Evolutionary conservation across 1,284 basidiomycete genomes (phyloP).

Genomic region (Ustilago xerochloae): DNA sequence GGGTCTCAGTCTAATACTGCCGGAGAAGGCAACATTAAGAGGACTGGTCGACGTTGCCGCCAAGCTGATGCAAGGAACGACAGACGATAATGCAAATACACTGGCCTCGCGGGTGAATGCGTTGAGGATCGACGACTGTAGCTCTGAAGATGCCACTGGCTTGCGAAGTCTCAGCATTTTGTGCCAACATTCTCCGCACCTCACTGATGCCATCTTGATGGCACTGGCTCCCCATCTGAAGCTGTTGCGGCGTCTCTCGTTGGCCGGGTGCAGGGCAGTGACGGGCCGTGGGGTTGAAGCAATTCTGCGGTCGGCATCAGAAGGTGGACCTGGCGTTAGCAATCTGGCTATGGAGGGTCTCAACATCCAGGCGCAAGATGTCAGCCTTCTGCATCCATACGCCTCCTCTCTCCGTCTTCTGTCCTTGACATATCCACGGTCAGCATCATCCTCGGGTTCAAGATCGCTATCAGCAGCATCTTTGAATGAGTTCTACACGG

Average conservation of each 20-base stretch:
- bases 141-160: conserved; percentile 2
- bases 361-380: conserved; percentile 35
- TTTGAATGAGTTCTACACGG: conserved; percentile 41
- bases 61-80: conserved; percentile 11
- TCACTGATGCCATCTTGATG: conserved; percentile 50
- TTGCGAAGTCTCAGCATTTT: conserved; percentile 47
- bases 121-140: neutral
- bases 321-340: conserved; percentile 15
- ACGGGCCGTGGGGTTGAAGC: conserved; percentile 50
- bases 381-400: conserved; percentile 26
- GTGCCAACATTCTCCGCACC: conserved; percentile 52
- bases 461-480: conserved; percentile 26
- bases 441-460: conserved; percentile 34
- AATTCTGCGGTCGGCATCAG: conserved; percentile 33
- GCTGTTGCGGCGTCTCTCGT: conserved; percentile 43
- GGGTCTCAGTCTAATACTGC: conserved; percentile 39
- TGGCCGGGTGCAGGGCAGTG: conserved; percentile 61
- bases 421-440: conserved; percentile 56
- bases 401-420: conserved; percentile 26
- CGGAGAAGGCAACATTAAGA: conserved; percentile 36
- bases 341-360: conserved; percentile 62
- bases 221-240: conserved; percentile 45
- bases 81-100: neutral
- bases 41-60: conserved; percentile 36
- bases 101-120: conserved; percentile 6